Percentiles rank a stretch among this genome's conserved stretches.
Conservation (phyloP, 2,329 filamentous ascomycete species). For the Cladosporium austrohemisphaericum region DNA sequence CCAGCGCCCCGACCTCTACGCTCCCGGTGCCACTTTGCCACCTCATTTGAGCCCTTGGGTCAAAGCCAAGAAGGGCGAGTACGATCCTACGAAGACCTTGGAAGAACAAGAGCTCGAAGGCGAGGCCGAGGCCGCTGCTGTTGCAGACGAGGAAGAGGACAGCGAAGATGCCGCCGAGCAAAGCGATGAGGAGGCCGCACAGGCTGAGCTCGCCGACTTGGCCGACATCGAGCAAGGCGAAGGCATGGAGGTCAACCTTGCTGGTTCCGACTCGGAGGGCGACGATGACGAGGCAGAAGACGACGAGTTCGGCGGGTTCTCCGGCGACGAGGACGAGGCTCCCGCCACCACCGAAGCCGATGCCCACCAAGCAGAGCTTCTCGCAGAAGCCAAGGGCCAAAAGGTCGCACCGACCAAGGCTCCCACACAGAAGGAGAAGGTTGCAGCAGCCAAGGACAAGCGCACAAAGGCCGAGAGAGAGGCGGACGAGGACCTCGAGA, state of each 20-base stretch:
- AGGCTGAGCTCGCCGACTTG: conserved; percentile 34
- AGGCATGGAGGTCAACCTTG: conserved; percentile 47
- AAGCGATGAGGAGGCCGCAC: conserved; percentile 28
- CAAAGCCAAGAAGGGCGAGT: conserved; percentile 77
- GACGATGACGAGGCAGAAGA: conserved; percentile 48
- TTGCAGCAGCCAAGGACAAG: conserved; percentile 66
- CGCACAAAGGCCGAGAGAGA: conserved; percentile 57
- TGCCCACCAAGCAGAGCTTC: conserved; percentile 82
- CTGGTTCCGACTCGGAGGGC: conserved; percentile 43
- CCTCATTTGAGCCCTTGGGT: conserved; percentile 97
- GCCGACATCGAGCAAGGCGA: conserved; percentile 28
- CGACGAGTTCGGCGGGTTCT: conserved; percentile 44
- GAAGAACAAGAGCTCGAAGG: conserved; percentile 84
- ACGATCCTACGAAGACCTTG: conserved; percentile 82
- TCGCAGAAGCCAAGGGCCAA: conserved; percentile 79
- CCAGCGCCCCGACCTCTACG: conserved; percentile 81
- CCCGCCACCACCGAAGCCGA: conserved; percentile 48
- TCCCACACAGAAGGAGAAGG: conserved; percentile 54
- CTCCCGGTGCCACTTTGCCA: conserved; percentile 81
- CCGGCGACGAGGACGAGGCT: conserved; percentile 46
- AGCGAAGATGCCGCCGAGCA: conserved; percentile 39
- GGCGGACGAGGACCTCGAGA: conserved; percentile 83
- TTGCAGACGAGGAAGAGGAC: conserved; percentile 38
- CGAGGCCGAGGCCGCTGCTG: conserved; percentile 61
- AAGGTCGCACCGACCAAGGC: conserved; percentile 40